Evolutionary conservation across 495 filamentous ascomycete genomes (phyloP).

Genomic region (Daldinia bambusicola): DNA sequence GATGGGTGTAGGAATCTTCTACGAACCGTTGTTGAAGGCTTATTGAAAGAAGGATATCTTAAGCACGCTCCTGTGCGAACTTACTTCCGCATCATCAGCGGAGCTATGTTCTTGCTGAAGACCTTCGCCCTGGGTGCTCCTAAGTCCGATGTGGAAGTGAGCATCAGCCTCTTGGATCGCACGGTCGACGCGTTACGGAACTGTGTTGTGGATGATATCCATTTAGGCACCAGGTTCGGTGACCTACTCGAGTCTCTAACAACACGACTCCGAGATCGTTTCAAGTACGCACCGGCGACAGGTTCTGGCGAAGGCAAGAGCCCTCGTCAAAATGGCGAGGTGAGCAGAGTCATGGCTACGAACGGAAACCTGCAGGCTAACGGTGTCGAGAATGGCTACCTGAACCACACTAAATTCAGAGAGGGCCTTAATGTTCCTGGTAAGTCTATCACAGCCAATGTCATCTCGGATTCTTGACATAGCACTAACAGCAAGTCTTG

Average conservation of each 20-base stretch:
- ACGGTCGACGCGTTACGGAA: constrained; percentile 82
- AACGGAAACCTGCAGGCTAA: constrained; percentile 47
- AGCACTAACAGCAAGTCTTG: constrained; percentile 1
- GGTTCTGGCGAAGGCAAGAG: constrained; percentile 52
- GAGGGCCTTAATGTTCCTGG: constrained; percentile 46
- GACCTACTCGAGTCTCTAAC: constrained; percentile 87
- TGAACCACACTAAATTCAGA: constrained; percentile 44
- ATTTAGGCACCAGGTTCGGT: constrained; percentile 94
- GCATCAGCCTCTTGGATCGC: constrained; percentile 80
- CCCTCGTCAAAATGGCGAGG: constrained; percentile 48
- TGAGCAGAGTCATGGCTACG: constrained; percentile 31
- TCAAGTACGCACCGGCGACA: constrained; percentile 67
- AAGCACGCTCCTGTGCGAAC: constrained; percentile 93
- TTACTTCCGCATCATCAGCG: constrained; percentile 92
- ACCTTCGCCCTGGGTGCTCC: constrained; percentile 94
- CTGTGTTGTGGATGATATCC: constrained; percentile 94
- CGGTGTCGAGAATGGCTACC: constrained; percentile 50
- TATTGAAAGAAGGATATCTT: constrained; percentile 83
- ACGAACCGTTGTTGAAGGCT: constrained; percentile 80
- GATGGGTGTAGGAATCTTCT: constrained; percentile 87
- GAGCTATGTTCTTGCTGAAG: constrained; percentile 92
- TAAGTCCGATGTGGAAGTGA: constrained; percentile 85
- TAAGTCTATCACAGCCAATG: constrained; percentile 29
- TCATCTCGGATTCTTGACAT: not conserved
- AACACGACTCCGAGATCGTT: constrained; percentile 75